Percentiles rank a stretch among this genome's conserved stretches.
These are phyloP conservation scores for Coccinonectria pachysandricola DNA, from an alignment of 2,329 filamentous ascomycete genomes.

Conservation along the genomic window DNA sequence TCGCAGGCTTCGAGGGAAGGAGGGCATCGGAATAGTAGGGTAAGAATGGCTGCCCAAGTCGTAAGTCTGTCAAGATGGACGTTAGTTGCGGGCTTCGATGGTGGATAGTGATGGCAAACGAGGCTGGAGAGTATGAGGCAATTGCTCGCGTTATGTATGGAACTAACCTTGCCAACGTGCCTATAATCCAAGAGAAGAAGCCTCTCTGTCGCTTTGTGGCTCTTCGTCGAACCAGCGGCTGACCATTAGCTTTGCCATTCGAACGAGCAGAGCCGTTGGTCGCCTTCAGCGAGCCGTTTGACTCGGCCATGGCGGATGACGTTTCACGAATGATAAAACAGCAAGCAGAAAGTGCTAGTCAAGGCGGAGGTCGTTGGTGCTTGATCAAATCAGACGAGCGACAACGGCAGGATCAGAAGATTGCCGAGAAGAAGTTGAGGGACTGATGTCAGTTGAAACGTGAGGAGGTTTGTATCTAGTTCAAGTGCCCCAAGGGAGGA, in stretches of 20 bases:
- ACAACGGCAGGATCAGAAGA: too few relatives aligned
- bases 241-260: slow-evolving; percentile 17
- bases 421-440: too few relatives aligned
- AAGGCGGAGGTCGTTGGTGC: too few relatives aligned
- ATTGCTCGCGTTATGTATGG: too few relatives aligned
- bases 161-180: slow-evolving; percentile 43
- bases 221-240: slow-evolving; percentile 15
- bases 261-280: slow-evolving; percentile 30
- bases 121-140: too few relatives aligned
- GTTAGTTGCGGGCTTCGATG: not conserved
- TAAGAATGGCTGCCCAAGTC: slow-evolving; percentile 80
- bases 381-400: too few relatives aligned
- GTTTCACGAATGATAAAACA: too few relatives aligned
- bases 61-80: slow-evolving; percentile 44
- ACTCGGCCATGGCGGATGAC: slow-evolving; percentile 29
- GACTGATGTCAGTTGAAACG: too few relatives aligned
- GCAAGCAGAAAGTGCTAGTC: too few relatives aligned
- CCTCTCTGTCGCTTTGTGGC: slow-evolving; percentile 15
- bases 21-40: slow-evolving; percentile 74
- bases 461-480: too few relatives aligned
- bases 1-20: slow-evolving; percentile 55
- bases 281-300: slow-evolving; percentile 22
- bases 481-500: too few relatives aligned
- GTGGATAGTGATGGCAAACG: too few relatives aligned
- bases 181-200: slow-evolving; percentile 32